Percentiles rank a stretch among this genome's conserved stretches.
These are phyloP conservation scores for Pyrenophora graminea DNA, from an alignment of 2,329 filamentous ascomycete species.

Conservation along the genomic window DNA sequence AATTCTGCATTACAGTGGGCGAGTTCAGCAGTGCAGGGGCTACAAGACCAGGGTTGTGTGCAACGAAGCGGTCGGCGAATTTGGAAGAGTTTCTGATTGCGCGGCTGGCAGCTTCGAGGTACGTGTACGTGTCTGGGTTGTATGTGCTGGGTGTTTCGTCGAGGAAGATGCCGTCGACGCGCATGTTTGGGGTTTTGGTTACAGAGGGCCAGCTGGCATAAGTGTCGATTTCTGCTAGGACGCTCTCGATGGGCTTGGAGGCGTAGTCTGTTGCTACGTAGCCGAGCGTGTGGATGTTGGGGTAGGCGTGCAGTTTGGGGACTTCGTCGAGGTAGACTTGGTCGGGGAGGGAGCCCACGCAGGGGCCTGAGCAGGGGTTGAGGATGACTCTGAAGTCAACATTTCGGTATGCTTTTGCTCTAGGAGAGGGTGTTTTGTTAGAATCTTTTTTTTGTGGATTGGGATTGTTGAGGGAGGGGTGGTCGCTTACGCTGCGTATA, in stretches of 20 bases:
- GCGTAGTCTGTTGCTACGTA: constrained; percentile 59
- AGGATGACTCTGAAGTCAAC: constrained; percentile 58
- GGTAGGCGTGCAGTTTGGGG: constrained; percentile 46
- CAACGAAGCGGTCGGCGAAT: constrained; percentile 34
- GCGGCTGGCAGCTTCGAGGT: constrained; percentile 27
- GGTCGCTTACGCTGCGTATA: constrained; percentile 50
- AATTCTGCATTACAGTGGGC: constrained; percentile 20
- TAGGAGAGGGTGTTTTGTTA: constrained; percentile 2
- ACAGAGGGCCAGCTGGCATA: constrained; percentile 54
- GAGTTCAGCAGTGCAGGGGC: constrained; percentile 23
- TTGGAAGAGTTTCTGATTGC: constrained; percentile 25
- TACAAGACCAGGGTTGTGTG: constrained; percentile 37
- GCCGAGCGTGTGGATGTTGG: constrained; percentile 57
- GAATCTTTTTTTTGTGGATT: no score
- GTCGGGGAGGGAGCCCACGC: constrained; percentile 33
- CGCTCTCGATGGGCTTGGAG: constrained; percentile 29
- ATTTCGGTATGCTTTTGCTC: constrained; percentile 42
- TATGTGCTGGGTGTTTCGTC: constrained; percentile 54
- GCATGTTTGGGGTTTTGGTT: constrained; percentile 45
- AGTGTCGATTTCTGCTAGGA: constrained; percentile 50
- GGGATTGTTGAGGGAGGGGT: no score
- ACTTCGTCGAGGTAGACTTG: constrained; percentile 45
- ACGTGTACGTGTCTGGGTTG: constrained; percentile 22
- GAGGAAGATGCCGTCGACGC: constrained; percentile 58
- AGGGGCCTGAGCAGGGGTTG: constrained; percentile 53